Percentiles rank a stretch among this genome's conserved stretches.
Conservation (phyloP, 1,284 basidiomycete species). For the Sphagnurus paluster region DNA sequence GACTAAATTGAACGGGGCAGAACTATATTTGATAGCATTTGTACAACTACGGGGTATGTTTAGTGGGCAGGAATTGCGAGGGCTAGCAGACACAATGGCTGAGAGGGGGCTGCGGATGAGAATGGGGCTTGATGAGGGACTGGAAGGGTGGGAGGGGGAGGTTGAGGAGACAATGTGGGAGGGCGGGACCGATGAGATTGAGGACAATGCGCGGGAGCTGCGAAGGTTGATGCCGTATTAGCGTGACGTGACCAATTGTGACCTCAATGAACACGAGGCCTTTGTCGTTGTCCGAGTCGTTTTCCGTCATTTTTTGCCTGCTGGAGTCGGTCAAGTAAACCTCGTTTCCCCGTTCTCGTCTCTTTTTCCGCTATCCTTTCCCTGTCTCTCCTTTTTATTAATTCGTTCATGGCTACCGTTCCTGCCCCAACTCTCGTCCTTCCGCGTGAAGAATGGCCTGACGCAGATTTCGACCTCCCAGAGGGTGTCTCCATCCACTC, state of each 20-base stretch:
- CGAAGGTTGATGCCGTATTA: constrained; percentile 67
- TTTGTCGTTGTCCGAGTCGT: constrained; percentile 15
- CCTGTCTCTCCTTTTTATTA: constrained; percentile 14
- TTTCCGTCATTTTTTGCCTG: constrained; percentile 19
- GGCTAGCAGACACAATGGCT: constrained; percentile 75
- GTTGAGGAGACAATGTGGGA: constrained; percentile 31
- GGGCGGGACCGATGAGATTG: constrained; percentile 55
- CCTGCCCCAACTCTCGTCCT: constrained; percentile 55
- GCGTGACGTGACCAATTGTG: constrained; percentile 22
- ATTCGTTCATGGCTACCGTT: constrained; percentile 50
- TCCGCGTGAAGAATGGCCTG: constrained; percentile 74
- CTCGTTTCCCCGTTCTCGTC: no score
- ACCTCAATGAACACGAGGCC: constrained; percentile 31
- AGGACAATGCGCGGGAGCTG: constrained; percentile 57
- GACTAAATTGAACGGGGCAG: constrained; percentile 42
- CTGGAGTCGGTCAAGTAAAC: no score
- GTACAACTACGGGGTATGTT: constrained; percentile 71
- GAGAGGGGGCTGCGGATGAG: constrained; percentile 81
- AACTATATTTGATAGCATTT: constrained; percentile 86
- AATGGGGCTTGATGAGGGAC: constrained; percentile 62
- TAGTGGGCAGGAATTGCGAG: constrained; percentile 63
- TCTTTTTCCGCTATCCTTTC: constrained; percentile 21
- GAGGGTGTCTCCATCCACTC: constrained; percentile 68
- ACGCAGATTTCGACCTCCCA: constrained; percentile 81
- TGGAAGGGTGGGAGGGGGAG: constrained; percentile 42